Evolutionary conservation across 768 basidiomycete species (phyloP), one percentile per base, ranked within the genome.

Genomic region (Lactifluus hygrophoroides): DNA sequence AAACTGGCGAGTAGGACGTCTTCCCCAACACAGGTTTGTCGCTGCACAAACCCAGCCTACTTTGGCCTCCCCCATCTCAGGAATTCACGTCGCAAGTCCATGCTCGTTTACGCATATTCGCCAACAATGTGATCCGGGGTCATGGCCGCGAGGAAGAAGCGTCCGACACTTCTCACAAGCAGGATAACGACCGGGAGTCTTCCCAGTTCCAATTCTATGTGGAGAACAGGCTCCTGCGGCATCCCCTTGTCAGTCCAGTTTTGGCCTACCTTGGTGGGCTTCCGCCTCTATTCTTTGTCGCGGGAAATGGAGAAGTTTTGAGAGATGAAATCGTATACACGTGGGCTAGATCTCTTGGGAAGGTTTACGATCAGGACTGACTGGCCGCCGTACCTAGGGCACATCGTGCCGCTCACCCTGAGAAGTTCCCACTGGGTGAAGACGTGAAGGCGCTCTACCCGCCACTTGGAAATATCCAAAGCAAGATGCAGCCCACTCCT

Each of bases 301-400:
- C 84, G 1, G 85, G 95, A 38, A 88, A 96, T 54, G 88, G 86
- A 65, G 95, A 98, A 72, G 91, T 95, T 0, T 71, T 97, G 40
- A 77, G 94, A 54, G 95, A 98, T 67, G 95, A 97, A 70, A 83
- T 91, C 34, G 82, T 97, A 27, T 97, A 91, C 67, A 73, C 80
- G 90, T 90, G 2, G 16, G 17, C 23, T 5, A 4, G 23, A 10
- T 19, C 19, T 11, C 19, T 25, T 6, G 10, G 11, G 19, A 32
- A 28, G 14, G 25, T 25, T 27, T 19, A 19, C 9, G 14, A 49
- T 61, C 30, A 89, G 88, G 10, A 93, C 94, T 0, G 9, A 25
- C 5, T 19, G 16, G 23, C 13, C 16, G 16, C 35, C 16, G 3
- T 48, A 13, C 19, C 8, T 17, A 90, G 88, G 7, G 93, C 95